Evolutionary conservation across 31 red algal species (phyloP).

Genomic region (Endocladia muricata): DNA sequence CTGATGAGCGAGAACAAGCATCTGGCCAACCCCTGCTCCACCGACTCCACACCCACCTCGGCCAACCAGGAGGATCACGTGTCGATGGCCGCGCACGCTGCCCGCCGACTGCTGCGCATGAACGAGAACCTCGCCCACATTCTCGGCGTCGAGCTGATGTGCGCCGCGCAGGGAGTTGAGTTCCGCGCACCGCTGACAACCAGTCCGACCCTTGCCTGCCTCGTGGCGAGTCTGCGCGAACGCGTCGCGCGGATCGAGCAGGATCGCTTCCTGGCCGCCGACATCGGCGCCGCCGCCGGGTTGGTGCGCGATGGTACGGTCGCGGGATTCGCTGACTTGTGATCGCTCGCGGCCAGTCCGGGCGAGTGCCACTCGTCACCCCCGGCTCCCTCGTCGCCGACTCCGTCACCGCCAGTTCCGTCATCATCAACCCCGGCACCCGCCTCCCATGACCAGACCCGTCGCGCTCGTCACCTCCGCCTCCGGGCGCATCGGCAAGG

Average conservation of each 20-base stretch:
- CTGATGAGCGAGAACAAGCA: slow-evolving; percentile 3
- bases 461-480: slow-evolving; percentile 3
- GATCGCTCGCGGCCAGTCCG: too few species aligned
- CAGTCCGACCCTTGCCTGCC: not conserved
- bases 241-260: not conserved
- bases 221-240: not conserved
- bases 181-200: slow-evolving; percentile 5
- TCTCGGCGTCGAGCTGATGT: not conserved
- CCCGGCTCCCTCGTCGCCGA: too few species aligned
- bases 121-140: not conserved
- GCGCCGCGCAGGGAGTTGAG: not conserved
- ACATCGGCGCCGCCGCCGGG: not conserved
- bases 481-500: slow-evolving; percentile 7
- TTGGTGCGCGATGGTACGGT: not conserved
- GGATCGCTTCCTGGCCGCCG: not conserved
- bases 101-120: not conserved
- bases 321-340: too few species aligned
- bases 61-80: slow-evolving; percentile 15
- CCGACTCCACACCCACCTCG: not conserved
- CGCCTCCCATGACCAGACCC: slow-evolving; percentile 2
- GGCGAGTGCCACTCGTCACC: too few species aligned
- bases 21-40: not conserved
- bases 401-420: too few species aligned
- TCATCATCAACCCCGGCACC: too few species aligned
- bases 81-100: not conserved